Evolutionary conservation across 2,329 filamentous ascomycete species (phyloP).

Genomic region (Pleurostoma richardsiae): DNA sequence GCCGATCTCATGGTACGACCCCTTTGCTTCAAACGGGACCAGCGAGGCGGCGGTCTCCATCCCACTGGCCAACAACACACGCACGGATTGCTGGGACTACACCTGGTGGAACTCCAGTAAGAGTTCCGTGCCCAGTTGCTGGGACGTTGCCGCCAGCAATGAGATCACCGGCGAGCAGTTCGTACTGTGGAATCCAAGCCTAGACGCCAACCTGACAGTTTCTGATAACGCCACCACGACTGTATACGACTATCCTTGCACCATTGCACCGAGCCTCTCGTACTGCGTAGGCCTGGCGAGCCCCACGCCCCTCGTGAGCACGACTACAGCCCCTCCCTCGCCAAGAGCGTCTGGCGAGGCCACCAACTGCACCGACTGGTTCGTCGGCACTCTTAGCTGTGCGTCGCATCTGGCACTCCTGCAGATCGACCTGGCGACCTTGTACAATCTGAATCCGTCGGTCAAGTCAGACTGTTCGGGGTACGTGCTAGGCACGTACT

Average conservation of each 20-base stretch:
- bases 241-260: neutral
- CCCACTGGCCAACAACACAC: neutral
- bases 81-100: neutral
- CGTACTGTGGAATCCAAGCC: neutral
- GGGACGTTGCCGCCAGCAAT: too few relatives aligned
- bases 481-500: neutral
- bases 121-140: too few relatives aligned
- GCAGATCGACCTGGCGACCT: conserved; percentile 7
- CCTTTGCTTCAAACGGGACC: neutral
- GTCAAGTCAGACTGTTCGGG: neutral
- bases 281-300: neutral
- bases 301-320: neutral
- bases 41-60: neutral
- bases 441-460: conserved; percentile 2
- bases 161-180: too few relatives aligned
- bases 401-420: neutral
- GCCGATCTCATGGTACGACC: neutral
- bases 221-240: neutral
- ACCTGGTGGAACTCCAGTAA: too few relatives aligned
- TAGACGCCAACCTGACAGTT: neutral
- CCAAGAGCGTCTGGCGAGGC: neutral
- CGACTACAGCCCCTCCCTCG: too few relatives aligned
- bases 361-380: neutral
- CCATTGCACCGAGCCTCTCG: neutral
- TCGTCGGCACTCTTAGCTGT: too few relatives aligned